Conservation (phyloP, 305 asterid species). For the Fraxinus albicans region DNA sequence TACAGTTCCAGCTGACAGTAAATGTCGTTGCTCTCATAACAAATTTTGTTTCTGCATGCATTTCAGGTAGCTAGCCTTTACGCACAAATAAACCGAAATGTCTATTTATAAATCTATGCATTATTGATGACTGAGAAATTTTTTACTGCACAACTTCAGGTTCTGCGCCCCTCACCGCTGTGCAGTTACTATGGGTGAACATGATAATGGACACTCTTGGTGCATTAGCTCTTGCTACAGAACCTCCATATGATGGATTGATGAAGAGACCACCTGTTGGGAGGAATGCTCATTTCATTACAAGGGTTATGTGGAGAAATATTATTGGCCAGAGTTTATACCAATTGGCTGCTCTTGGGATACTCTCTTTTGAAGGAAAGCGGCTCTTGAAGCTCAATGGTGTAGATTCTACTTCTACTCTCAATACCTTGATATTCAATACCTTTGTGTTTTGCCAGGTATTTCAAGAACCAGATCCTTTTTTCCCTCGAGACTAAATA, state of each 20-base stretch:
- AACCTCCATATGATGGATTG: slow-evolving; percentile 72
- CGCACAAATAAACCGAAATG: background rate
- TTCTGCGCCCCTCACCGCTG: slow-evolving; percentile 82
- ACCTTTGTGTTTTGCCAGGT: slow-evolving; percentile 87
- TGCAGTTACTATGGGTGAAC: slow-evolving; percentile 84
- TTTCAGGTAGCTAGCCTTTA: slow-evolving; percentile 40
- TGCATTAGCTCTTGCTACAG: slow-evolving; percentile 81
- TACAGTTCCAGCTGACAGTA: slow-evolving; percentile 79
- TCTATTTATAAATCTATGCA: background rate
- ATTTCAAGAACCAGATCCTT: background rate
- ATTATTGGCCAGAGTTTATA: slow-evolving; percentile 70
- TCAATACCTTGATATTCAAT: slow-evolving; percentile 71
- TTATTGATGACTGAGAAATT: background rate
- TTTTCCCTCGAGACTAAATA: background rate
- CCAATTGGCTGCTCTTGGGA: slow-evolving; percentile 60
- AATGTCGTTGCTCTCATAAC: slow-evolving; percentile 73
- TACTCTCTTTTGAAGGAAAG: slow-evolving; percentile 54
- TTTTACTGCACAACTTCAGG: slow-evolving; percentile 35
- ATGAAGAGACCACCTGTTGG: slow-evolving; percentile 69
- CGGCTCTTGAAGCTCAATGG: slow-evolving; percentile 41
- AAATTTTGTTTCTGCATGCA: slow-evolving; percentile 67
- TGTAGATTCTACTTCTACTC: slow-evolving; percentile 41
- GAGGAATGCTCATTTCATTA: slow-evolving; percentile 54
- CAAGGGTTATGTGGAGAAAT: slow-evolving; percentile 76
- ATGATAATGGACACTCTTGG: slow-evolving; percentile 92